Conservation (phyloP, 306 rosid genomes). For the Sesbania bispinosa region DNA sequence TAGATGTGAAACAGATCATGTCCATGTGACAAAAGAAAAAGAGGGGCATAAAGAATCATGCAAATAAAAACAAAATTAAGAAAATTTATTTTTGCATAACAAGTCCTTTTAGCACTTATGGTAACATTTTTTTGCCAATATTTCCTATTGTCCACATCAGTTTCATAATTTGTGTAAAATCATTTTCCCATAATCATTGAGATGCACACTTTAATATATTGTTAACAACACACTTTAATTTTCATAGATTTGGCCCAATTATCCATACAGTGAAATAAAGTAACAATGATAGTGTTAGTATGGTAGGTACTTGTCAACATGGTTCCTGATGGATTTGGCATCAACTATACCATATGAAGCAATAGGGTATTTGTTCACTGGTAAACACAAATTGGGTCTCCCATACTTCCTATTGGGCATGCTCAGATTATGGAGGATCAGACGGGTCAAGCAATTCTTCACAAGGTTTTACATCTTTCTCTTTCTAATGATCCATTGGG, state of each 20-base stretch:
- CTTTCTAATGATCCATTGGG: not conserved
- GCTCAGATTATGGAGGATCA: slow-evolving; percentile 81
- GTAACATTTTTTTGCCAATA: no score
- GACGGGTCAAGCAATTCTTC: slow-evolving; percentile 77
- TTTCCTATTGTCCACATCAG: no score
- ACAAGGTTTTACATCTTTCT: slow-evolving; percentile 51
- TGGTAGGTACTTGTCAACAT: slow-evolving; percentile 74
- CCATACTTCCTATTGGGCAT: slow-evolving; percentile 62
- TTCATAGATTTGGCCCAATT: no score
- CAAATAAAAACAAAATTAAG: no score
- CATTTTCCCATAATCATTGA: not conserved
- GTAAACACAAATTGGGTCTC: slow-evolving; percentile 49
- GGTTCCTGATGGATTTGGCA: slow-evolving; percentile 93
- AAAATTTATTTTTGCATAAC: no score
- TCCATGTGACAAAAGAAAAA: no score
- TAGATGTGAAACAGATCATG: no score
- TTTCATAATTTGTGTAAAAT: not conserved
- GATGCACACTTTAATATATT: no score
- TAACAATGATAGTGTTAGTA: slow-evolving; percentile 1
- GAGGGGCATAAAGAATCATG: no score
- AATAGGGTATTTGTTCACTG: slow-evolving; percentile 48
- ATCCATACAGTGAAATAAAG: no score
- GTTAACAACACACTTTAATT: no score
- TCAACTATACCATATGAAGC: slow-evolving; percentile 79
- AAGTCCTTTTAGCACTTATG: no score